Conservation (phyloP, 116 monocot genomes). For the Trichopus zeylanicus region DNA sequence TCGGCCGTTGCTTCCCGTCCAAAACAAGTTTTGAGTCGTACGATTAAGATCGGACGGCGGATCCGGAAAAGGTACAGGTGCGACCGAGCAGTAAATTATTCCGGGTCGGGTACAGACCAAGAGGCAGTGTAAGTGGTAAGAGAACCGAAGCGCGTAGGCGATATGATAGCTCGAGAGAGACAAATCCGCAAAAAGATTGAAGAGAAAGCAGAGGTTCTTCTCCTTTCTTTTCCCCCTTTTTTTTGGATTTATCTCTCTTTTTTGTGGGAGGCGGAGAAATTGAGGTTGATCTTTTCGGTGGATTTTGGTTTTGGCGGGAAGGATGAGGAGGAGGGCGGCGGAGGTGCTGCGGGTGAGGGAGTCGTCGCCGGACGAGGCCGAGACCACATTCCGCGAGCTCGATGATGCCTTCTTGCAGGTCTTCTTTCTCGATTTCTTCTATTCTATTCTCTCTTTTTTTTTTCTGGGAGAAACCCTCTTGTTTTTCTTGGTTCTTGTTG, state of each 20-base stretch:
- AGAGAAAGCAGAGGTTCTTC: background rate
- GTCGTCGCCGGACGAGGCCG: constrained; percentile 18
- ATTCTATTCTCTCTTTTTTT: background rate
- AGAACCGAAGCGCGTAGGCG: background rate
- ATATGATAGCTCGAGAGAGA: too few relatives aligned
- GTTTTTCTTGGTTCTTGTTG: background rate
- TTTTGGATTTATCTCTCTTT: background rate
- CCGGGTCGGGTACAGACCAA: too few relatives aligned
- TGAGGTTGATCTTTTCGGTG: background rate
- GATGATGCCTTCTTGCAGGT: constrained; percentile 69
- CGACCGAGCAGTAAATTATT: too few relatives aligned
- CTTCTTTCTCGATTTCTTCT: constrained; percentile 1
- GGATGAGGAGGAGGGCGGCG: constrained; percentile 14
- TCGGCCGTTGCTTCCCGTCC: too few relatives aligned
- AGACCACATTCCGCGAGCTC: constrained; percentile 53
- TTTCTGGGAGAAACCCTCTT: background rate
- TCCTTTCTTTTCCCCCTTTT: background rate
- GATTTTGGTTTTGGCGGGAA: constrained; percentile 3
- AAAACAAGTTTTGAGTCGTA: too few relatives aligned
- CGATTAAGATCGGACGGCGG: too few relatives aligned
- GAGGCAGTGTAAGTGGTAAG: background rate
- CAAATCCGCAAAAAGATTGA: background rate
- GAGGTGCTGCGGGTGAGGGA: constrained; percentile 21
- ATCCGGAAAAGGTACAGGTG: too few relatives aligned
- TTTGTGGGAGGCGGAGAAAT: background rate